Evolutionary conservation across 2,329 filamentous ascomycete genomes (phyloP), one percentile per base, ranked within the genome.

Genomic region (Orbilia ellipsospora): DNA sequence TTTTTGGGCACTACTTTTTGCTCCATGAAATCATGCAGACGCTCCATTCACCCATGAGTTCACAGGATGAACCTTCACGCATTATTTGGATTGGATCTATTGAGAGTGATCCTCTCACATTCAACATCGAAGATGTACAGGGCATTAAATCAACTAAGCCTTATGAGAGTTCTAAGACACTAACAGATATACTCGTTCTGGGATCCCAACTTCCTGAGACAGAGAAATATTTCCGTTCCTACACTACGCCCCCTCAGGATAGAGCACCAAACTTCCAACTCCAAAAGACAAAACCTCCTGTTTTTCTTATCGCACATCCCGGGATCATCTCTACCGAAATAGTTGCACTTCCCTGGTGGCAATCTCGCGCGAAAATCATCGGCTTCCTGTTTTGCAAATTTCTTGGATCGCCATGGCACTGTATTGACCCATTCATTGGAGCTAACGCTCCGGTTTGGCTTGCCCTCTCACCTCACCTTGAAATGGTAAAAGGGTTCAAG

Each of bases 1-100:
- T 97, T 31, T 98, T 99, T 81, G 95, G 95, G 0, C 95, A 99
- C 83, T 98, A 99, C 81, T 84, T 97, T 80, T 88, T 99, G 23
- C 88, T 88, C 15, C 94, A 97, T 82, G 89, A 90, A 80, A 86
- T 98, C 10, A 86, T 91, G 78, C 90, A 92, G 0, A 85, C 97
- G 10, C 86, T 99, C 79, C 83, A 84, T 79, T 84, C 88, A 60
- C 80, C 80, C 15, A 80, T 82, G 83, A 36, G 10, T 36, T 0
- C 84, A 85, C 0, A 81, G 81, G 1, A 44, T 31, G 77, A 56
- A 7, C 40, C 59, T 0, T 91, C 89, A 7, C 88, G 93, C 60
- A 87, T 99, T 62, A 87, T 98, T 77, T 98, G 94, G 94, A 89
- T 93, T 8, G 92, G 90, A 77, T 96, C 91, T 80, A 84, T 97